Percentiles rank a stretch among this genome's conserved stretches.
Evolutionary conservation across 805 yeast species (phyloP).

Genomic region (Pichia phayaonensis): DNA sequence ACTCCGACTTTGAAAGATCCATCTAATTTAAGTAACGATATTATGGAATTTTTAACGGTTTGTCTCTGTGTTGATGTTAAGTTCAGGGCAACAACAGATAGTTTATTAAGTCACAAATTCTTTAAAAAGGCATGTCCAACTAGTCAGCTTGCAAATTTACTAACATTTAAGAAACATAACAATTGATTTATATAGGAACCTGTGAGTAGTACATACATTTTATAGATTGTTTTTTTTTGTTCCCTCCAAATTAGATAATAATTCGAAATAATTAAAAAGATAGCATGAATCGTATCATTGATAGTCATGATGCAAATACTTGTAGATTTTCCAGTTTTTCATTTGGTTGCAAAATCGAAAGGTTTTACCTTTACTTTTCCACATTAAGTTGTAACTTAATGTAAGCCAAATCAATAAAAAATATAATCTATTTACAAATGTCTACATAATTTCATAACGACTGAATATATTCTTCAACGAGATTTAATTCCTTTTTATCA

Average conservation of each 20-base stretch:
- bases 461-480: not conserved
- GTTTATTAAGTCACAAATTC: constrained; percentile 70
- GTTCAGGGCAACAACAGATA: constrained; percentile 86
- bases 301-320: too few species aligned
- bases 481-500: not conserved
- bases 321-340: too few species aligned
- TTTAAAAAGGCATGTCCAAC: constrained; percentile 57
- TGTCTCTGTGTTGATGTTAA: constrained; percentile 93
- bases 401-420: too few species aligned
- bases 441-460: constrained; percentile 1
- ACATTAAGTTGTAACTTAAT: too few species aligned
- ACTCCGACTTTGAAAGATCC: constrained; percentile 90
- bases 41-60: constrained; percentile 80
- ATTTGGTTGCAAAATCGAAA: too few species aligned
- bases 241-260: too few species aligned
- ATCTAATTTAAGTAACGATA: constrained; percentile 58
- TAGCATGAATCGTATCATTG: too few species aligned
- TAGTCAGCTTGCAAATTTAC: constrained; percentile 48
- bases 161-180: constrained; percentile 28
- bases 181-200: not conserved
- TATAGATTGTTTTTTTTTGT: too few species aligned
- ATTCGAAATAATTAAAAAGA: too few species aligned
- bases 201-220: too few species aligned
- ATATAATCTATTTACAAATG: too few species aligned
- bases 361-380: too few species aligned